Evolutionary conservation across 495 filamentous ascomycete species (phyloP).

Genomic region (Bacidia gigantensis): DNA sequence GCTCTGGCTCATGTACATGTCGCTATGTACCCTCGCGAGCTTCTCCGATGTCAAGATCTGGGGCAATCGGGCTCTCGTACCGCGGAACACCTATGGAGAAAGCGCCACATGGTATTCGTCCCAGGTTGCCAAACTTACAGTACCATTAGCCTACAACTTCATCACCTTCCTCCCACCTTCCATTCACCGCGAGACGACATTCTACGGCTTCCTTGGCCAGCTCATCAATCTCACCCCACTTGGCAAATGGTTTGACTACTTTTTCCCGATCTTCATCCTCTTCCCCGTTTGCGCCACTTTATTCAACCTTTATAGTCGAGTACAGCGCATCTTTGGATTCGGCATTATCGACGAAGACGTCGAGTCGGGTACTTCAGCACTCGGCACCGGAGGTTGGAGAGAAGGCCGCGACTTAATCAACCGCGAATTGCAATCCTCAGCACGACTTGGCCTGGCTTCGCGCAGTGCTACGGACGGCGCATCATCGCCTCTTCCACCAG

Average conservation of each 20-base stretch:
- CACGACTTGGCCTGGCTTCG: slow-evolving; percentile 33
- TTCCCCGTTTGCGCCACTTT: slow-evolving; percentile 68
- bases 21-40: slow-evolving; percentile 65
- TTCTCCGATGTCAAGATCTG: slow-evolving; percentile 85
- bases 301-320: slow-evolving; percentile 74
- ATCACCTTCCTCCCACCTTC: slow-evolving; percentile 64
- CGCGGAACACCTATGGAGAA: slow-evolving; percentile 78
- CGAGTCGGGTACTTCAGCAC: slow-evolving; percentile 46
- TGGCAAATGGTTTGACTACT: slow-evolving; percentile 69
- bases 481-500: slow-evolving; percentile 6
- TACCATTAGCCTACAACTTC: slow-evolving; percentile 91
- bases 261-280: slow-evolving; percentile 78
- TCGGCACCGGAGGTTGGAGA: slow-evolving; percentile 75
- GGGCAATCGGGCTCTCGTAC: slow-evolving; percentile 83
- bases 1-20: slow-evolving; percentile 91
- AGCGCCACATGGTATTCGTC: slow-evolving; percentile 89
- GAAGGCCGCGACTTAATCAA: slow-evolving; percentile 92
- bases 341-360: slow-evolving; percentile 49
- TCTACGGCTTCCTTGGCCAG: slow-evolving; percentile 73
- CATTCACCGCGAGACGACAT: slow-evolving; percentile 57
- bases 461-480: slow-evolving; percentile 13
- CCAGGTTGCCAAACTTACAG: slow-evolving; percentile 77
- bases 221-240: slow-evolving; percentile 75
- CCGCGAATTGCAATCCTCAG: slow-evolving; percentile 59
- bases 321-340: slow-evolving; percentile 67